Conservation (phyloP, 2,329 filamentous ascomycete species). For the Aspergillus sergii region DNA sequence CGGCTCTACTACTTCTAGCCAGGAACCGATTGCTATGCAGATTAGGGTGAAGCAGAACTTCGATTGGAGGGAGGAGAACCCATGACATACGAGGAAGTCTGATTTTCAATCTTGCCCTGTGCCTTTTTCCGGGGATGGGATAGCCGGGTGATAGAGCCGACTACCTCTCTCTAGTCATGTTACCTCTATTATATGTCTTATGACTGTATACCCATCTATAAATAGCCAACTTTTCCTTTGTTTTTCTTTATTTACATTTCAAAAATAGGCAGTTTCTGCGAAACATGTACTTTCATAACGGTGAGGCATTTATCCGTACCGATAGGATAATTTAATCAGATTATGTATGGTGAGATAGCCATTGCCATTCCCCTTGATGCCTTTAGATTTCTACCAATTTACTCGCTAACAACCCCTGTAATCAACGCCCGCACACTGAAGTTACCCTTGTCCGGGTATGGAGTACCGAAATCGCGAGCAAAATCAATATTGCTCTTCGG, state of each 20-base stretch:
- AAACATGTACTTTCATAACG: background rate
- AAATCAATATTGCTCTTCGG: constrained; percentile 8
- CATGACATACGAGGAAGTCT: background rate
- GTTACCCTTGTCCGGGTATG: constrained; percentile 11
- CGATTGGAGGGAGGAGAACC: constrained; percentile 8
- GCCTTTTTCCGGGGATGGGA: background rate
- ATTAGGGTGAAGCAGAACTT: constrained; percentile 15
- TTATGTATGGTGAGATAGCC: background rate
- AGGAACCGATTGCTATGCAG: constrained; percentile 8
- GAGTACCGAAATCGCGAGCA: constrained; percentile 9
- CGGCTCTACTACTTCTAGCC: background rate
- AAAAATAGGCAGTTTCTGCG: background rate
- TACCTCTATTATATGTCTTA: background rate
- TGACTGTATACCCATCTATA: background rate
- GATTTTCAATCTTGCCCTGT: background rate
- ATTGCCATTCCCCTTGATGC: background rate
- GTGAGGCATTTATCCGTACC: background rate
- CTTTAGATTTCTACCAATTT: background rate
- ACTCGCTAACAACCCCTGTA: background rate
- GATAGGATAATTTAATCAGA: background rate
- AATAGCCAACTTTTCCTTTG: background rate
- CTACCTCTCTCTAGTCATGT: background rate
- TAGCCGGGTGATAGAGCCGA: background rate
- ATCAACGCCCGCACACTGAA: constrained; percentile 1
- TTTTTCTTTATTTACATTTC: background rate